phyloP scores from a whole-genome alignment of 352 stramenopile species.

The Globisporangium iwayamae region DNA sequence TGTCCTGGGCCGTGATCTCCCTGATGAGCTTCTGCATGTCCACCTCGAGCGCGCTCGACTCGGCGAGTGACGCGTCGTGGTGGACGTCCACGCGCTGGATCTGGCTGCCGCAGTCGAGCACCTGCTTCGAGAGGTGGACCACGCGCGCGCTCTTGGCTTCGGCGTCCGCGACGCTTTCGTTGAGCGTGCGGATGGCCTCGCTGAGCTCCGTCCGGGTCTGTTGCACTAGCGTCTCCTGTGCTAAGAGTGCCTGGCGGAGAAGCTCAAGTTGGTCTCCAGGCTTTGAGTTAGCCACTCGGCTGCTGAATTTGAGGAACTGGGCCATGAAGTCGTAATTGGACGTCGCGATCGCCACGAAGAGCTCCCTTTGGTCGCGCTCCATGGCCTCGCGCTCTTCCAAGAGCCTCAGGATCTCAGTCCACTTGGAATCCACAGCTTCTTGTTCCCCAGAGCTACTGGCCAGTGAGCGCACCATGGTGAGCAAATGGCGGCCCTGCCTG shows the following conservation, averaged over 20 bases:
- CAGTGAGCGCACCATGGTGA: conserved; percentile 39
- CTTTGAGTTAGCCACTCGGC: background rate
- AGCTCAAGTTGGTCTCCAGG: conserved; percentile 15
- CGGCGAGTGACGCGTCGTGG: conserved; percentile 44
- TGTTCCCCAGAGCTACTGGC: background rate
- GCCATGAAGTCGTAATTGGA: conserved; percentile 65
- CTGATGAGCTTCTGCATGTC: conserved; percentile 61
- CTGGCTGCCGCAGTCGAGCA: conserved; percentile 54
- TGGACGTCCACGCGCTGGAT: conserved; percentile 44
- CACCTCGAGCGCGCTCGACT: conserved; percentile 51
- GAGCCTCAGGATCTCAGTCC: conserved; percentile 34
- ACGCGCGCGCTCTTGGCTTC: conserved; percentile 55
- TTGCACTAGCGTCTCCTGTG: conserved; percentile 21
- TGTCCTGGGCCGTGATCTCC: conserved; percentile 70
- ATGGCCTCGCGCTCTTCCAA: conserved; percentile 42
- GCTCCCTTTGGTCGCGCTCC: conserved; percentile 43
- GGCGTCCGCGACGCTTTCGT: conserved; percentile 71
- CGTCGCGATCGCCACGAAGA: conserved; percentile 68
- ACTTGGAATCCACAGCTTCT: conserved; percentile 14
- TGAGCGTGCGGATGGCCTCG: conserved; percentile 47
- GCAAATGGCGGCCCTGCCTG: conserved; percentile 44
- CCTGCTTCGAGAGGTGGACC: conserved; percentile 38
- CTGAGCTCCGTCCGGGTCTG: conserved; percentile 24
- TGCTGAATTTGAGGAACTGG: conserved; percentile 38
- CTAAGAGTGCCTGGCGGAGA: conserved; percentile 21